Evolutionary conservation across 768 basidiomycete species (phyloP).

Genomic region (Naganishia randhawae): DNA sequence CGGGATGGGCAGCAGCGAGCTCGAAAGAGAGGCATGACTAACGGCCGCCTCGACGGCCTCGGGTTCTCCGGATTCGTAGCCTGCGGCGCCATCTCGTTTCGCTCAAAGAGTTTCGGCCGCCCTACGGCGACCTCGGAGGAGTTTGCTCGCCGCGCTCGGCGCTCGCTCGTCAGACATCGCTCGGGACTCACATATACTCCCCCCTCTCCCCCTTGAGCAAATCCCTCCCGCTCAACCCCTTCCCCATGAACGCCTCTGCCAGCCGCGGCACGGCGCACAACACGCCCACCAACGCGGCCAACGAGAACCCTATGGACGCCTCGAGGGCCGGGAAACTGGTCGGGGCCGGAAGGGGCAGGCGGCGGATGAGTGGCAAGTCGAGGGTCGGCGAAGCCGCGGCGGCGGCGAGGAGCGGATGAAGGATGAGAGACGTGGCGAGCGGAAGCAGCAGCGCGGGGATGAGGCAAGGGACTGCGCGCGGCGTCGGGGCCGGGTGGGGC

Average conservation of each 20-base stretch:
- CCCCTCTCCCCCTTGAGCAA: conserved; percentile 66
- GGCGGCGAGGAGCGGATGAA: conserved; percentile 40
- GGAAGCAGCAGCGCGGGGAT: no score
- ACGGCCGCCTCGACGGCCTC: no score
- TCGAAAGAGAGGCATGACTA: no score
- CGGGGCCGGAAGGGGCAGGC: conserved; percentile 30
- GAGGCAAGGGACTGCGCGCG: no score
- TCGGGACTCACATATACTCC: conserved; percentile 20
- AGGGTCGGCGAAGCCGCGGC: conserved; percentile 29
- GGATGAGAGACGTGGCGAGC: conserved; percentile 40
- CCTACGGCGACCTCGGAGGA: no score
- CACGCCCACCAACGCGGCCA: conserved; percentile 74
- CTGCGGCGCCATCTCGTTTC: no score
- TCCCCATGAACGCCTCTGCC: conserved; percentile 71
- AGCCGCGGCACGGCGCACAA: conserved; percentile 77
- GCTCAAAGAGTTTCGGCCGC: no score
- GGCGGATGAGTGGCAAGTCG: conserved; percentile 23
- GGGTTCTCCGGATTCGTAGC: no score
- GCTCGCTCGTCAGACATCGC: no score
- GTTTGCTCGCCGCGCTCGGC: no score
- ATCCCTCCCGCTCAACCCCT: conserved; percentile 79
- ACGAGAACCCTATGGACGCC: conserved; percentile 73
- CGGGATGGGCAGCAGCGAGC: no score
- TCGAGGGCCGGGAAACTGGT: conserved; percentile 56
- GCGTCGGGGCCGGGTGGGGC: no score